These are phyloP conservation scores for Platanthera guangdongensis DNA, from an alignment of 106 monocot genomes.

Conservation along the genomic window DNA sequence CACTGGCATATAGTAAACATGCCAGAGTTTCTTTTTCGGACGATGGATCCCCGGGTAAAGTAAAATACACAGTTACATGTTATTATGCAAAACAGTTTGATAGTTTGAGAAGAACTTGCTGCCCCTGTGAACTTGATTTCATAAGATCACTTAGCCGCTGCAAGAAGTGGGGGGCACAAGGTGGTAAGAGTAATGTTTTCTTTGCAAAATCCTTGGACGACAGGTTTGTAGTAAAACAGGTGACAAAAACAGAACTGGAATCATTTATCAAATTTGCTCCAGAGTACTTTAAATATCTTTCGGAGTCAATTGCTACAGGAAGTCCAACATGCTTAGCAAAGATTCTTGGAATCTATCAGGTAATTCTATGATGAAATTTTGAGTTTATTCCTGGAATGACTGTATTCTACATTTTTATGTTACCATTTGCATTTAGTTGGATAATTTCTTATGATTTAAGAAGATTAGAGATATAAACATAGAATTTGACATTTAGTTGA, in stretches of 20 bases:
- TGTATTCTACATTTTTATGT: neutral
- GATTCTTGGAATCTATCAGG: constrained; percentile 87
- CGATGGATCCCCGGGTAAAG: constrained; percentile 47
- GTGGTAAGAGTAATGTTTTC: constrained; percentile 92
- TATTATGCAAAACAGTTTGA: constrained; percentile 77
- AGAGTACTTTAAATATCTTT: constrained; percentile 75
- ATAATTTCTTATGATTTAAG: neutral
- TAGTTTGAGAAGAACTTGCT: constrained; percentile 57
- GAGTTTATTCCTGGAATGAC: constrained; percentile 10
- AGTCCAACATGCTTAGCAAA: constrained; percentile 86
- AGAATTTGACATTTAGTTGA: neutral
- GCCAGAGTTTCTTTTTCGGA: constrained; percentile 57
- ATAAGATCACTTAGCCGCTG: constrained; percentile 85
- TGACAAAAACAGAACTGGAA: constrained; percentile 83
- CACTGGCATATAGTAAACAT: constrained; percentile 41
- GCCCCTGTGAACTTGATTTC: constrained; percentile 75
- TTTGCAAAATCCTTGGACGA: constrained; percentile 95
- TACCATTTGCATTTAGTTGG: neutral
- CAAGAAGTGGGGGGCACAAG: constrained; percentile 90
- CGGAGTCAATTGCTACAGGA: constrained; percentile 68
- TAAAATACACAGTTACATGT: constrained; percentile 63
- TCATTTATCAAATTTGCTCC: constrained; percentile 79
- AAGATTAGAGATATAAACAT: neutral
- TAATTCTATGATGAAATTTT: constrained; percentile 17
- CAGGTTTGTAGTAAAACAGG: constrained; percentile 87